These are phyloP conservation scores for Mrakia gelida DNA, from an alignment of 768 basidiomycete species.

Conservation along the genomic window DNA sequence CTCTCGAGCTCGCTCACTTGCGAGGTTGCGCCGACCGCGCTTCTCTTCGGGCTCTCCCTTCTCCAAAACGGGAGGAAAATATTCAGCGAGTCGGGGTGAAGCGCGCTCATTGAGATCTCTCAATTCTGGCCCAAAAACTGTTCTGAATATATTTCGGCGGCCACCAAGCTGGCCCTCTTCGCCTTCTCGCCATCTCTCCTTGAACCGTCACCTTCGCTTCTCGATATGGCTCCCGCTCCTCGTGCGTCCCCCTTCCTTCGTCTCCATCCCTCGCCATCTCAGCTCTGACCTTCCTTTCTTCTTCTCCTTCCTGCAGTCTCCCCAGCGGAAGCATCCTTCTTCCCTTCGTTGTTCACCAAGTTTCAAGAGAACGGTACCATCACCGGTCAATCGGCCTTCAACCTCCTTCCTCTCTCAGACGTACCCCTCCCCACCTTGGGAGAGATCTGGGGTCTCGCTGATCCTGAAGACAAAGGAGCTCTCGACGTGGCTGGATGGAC, in stretches of 20 bases:
- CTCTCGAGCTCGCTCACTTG: no score
- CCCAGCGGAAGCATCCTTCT: conserved; percentile 30
- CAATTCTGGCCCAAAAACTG: no score
- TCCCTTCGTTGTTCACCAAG: conserved; percentile 29
- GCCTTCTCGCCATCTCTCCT: neutral
- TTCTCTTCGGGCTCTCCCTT: no score
- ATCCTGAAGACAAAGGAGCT: conserved; percentile 90
- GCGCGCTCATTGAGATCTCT: no score
- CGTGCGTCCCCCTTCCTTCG: conserved; percentile 1
- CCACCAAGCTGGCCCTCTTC: neutral
- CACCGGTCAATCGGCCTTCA: conserved; percentile 82
- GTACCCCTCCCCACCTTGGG: conserved; percentile 73
- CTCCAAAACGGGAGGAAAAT: no score
- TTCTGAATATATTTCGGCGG: no score
- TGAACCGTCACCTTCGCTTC: neutral
- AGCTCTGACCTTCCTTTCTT: neutral
- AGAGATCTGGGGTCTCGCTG: conserved; percentile 89
- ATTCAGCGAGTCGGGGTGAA: no score
- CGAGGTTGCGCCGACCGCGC: no score
- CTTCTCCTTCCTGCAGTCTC: conserved; percentile 9
- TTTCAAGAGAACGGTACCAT: conserved; percentile 38
- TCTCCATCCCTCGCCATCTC: neutral
- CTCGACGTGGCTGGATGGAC: conserved; percentile 83
- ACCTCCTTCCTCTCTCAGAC: conserved; percentile 76
- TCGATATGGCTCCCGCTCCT: conserved; percentile 22